Conservation (phyloP, 306 rosid species). For the Pterocarpus macrocarpus region DNA sequence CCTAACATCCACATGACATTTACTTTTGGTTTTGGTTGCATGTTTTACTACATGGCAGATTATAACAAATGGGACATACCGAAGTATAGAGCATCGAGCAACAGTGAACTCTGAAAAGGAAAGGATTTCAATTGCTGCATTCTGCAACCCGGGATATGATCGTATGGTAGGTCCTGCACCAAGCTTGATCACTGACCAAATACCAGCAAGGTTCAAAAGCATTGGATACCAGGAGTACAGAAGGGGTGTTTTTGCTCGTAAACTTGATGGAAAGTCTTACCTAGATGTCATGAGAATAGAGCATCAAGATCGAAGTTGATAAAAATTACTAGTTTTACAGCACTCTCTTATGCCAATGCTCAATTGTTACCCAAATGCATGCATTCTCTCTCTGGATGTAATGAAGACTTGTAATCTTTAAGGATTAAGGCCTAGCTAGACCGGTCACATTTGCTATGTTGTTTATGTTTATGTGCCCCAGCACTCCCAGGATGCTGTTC, state of each 20-base stretch:
- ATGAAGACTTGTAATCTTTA: too few relatives aligned
- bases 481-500: too few relatives aligned
- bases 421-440: too few relatives aligned
- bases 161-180: constrained; percentile 43
- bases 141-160: neutral
- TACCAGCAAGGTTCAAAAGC: constrained; percentile 48
- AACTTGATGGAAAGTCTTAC: constrained; percentile 45
- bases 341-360: too few relatives aligned
- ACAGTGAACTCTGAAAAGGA: constrained; percentile 47
- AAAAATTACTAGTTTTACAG: too few relatives aligned
- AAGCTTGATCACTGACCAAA: constrained; percentile 42
- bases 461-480: too few relatives aligned
- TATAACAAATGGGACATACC: constrained; percentile 52
- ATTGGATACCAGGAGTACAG: constrained; percentile 6
- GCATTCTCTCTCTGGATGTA: too few relatives aligned
- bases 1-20: too few relatives aligned
- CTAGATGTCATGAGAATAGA: too few relatives aligned
- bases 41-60: constrained; percentile 44
- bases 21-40: neutral
- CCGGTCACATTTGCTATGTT: too few relatives aligned
- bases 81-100: constrained; percentile 57
- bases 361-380: too few relatives aligned
- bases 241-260: constrained; percentile 26
- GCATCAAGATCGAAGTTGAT: too few relatives aligned
- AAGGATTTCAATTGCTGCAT: constrained; percentile 45